Percentiles rank a stretch among this genome's conserved stretches.
phyloP scores from a whole-genome alignment of 2,329 filamentous ascomycete genomes.

The Penicillium sp. region DNA sequence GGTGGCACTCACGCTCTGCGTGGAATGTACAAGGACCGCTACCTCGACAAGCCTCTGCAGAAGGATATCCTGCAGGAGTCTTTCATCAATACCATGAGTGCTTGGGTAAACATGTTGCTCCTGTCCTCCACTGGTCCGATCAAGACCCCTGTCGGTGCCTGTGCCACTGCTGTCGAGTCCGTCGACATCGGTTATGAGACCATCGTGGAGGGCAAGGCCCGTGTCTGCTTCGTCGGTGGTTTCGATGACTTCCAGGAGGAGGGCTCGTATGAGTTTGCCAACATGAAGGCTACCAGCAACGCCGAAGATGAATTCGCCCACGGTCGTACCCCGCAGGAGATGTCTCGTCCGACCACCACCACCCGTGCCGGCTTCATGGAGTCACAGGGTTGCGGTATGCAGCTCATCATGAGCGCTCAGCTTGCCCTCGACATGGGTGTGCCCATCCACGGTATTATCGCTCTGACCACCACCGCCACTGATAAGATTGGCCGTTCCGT shows the following conservation, averaged over 20 bases:
- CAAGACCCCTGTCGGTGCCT: conserved; percentile 97
- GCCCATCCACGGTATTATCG: conserved; percentile 92
- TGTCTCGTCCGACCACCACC: conserved; percentile 96
- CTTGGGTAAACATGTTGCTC: conserved; percentile 99
- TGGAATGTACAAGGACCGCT: conserved; percentile 98
- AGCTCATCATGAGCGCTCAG: conserved; percentile 96
- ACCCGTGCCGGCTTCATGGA: conserved; percentile 99
- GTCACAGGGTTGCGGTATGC: conserved; percentile 96
- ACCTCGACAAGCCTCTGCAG: conserved; percentile 93
- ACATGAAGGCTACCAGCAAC: conserved; percentile 99
- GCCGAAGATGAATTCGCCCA: conserved; percentile 95
- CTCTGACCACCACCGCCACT: conserved; percentile 90
- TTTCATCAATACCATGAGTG: conserved; percentile 99
- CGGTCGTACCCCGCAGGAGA: conserved; percentile 91
- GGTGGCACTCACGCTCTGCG: conserved; percentile 89
- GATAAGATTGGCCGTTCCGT: conserved; percentile 99
- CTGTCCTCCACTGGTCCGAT: conserved; percentile 96
- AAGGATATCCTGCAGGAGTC: conserved; percentile 99
- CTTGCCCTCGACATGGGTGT: conserved; percentile 98
- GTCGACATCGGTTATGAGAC: conserved; percentile 98
- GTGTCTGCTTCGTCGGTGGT: conserved; percentile 94
- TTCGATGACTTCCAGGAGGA: conserved; percentile 99
- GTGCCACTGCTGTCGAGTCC: conserved; percentile 95
- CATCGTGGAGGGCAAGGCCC: conserved; percentile 96
- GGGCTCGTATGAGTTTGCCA: conserved; percentile 98